Evolutionary conservation across 2,329 filamentous ascomycete species (phyloP), one percentile per base, ranked within the genome.

Genomic region (Xylariaceae sp.): DNA sequence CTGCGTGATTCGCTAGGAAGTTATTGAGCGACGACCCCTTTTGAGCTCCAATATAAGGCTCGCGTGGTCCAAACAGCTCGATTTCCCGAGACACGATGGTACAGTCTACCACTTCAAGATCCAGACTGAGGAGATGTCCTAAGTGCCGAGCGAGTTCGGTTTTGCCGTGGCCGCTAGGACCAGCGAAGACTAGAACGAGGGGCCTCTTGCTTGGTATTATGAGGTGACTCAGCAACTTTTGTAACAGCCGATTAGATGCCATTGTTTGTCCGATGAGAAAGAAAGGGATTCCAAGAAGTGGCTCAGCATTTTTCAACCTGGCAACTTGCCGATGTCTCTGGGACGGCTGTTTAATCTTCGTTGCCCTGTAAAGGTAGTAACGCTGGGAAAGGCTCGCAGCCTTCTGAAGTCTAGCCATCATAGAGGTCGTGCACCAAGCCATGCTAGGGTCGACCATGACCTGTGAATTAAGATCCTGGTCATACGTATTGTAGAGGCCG

Each of bases 141-240:
- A 82, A 71, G 6, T 67, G 67, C 12, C 69, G 69, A 0, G 79
- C 78, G 11, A 82, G 63, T 55, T 81, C 78, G 0, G 79, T 81
- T 65, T 82, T 82, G 6, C 79, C 79, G 57, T 82, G 78, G 0
- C 79, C 78, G 33, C 74, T 77, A 0, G 77, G 75, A 0, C 79
- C 79, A 5, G 76, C 75, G 47, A 80, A 79, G 2, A 74, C 68
- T 6, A 80, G 47, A 2, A 78, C 69, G 0, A 78, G 64, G 0
- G 76, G 77, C 36, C 63, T 17, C 37, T 39, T n/a, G n/a, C n/a
- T 39, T 16, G 36, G 36, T 39, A 39, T 21, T 11, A 39, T 16
- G 17, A 39, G 36, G 17, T 39, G 36, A 16, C 36, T 39, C n/a
- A 39, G 36, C 19, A 39, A 23, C 19, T 21, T 39, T 16, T 39